phyloP scores from a whole-genome alignment of 2,329 filamentous ascomycete genomes.

The Diaporthe caulivora region DNA sequence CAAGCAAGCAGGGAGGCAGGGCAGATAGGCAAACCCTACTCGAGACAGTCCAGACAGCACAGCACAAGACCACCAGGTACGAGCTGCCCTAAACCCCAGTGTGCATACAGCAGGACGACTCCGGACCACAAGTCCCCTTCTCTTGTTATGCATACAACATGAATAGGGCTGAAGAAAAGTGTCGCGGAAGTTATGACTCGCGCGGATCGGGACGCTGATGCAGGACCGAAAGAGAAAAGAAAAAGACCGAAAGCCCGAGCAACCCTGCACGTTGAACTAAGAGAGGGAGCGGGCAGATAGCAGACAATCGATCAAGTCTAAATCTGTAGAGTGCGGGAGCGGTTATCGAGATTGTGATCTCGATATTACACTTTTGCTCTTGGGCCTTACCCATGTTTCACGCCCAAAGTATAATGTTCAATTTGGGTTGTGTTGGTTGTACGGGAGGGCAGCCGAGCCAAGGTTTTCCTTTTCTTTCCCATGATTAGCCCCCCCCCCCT shows the following conservation, averaged over 20 bases:
- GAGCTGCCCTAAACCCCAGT: not conserved
- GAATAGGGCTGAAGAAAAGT: constrained; percentile 23
- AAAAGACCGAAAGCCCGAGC: not conserved
- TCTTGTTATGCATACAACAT: not conserved
- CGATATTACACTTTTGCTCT: constrained; percentile 24
- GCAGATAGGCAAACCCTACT: not conserved
- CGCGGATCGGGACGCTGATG: constrained; percentile 6
- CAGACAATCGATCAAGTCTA: constrained; percentile 2
- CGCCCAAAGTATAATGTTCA: constrained; percentile 14
- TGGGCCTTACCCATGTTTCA: constrained; percentile 24
- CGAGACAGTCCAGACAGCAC: not conserved
- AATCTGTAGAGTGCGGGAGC: not conserved
- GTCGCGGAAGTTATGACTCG: constrained; percentile 8
- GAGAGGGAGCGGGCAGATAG: no score
- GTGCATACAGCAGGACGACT: not conserved
- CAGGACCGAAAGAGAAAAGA: constrained; percentile 19
- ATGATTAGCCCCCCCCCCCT: not conserved
- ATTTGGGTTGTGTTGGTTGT: not conserved
- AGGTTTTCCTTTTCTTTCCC: no score
- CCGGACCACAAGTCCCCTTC: not conserved
- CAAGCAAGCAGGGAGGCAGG: not conserved
- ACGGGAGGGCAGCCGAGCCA: no score
- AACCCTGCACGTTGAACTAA: not conserved
- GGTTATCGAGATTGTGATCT: constrained; percentile 27
- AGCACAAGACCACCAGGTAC: not conserved